Base-by-base conservation (phyloP, 257 asterid genomes). In the Salvia splendens region DNA sequence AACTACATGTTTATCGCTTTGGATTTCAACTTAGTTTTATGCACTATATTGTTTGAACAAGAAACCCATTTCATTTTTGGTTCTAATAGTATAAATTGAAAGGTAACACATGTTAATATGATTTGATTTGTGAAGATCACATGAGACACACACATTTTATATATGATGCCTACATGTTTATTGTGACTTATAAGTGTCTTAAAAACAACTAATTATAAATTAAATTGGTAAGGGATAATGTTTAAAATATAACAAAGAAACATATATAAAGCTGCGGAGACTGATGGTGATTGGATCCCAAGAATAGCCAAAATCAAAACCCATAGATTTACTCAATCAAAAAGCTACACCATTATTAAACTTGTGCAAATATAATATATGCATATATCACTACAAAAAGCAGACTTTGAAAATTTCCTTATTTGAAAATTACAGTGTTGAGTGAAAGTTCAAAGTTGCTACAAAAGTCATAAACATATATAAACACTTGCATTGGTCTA, bases 361-460 rank as follows among this genome's bases (percentile, higher is more conserved):
- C 11, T 45, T 46, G 42, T 56, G 14, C 40, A 41, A 5, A 65
- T 12, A 51, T 42, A 24, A 24, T 24, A 24, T 24, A 24, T 24
- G 30, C 30, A 54, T 69, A 52, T 67, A 36, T 59, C 52, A 48
- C 61, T 10, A 20, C 10, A 12, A 52, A 40, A 66, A 38, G 63
- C 36, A 43, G 68, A 46, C 61, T 59, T 58, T 24, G 36, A 15
- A 38, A 48, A 17, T 47, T 36, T 66, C 64, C 59, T 33, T 32
- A n/a, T 47, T 64, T 64, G 46, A 46, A 7, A 36, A 45, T 62
- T 62, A 46, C 28, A 68, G 57, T 56, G n/a, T 9, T 14, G 42
- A 56, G 48, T 28, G 73, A 8, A 28, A 45, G 32, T 57, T 46
- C 67, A 57, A 68, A 46, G 67, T 60, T 68, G 49, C 1, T 20